Evolutionary conservation across 108 stramenopile species (phyloP).

Genomic region (Nitzschia inconspicua): DNA sequence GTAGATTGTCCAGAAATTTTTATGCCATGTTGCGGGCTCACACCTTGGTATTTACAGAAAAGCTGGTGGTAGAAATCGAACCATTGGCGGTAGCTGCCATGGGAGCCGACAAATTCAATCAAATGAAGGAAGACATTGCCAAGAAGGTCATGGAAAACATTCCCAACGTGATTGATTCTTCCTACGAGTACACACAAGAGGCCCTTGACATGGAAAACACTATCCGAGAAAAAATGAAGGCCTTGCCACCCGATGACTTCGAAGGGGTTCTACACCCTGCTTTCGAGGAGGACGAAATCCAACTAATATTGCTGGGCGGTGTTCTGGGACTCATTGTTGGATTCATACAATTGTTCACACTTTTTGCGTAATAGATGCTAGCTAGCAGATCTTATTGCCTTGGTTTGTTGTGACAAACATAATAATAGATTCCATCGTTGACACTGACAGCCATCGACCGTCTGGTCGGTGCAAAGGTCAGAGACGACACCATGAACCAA

Average conservation of each 20-base stretch:
- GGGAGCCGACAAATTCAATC: conserved; percentile 71
- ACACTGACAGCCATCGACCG: no score
- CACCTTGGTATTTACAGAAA: conserved; percentile 73
- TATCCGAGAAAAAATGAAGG: conserved; percentile 74
- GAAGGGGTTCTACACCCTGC: conserved; percentile 94
- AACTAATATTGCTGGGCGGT: conserved; percentile 89
- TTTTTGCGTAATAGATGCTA: conserved; percentile 21
- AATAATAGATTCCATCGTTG: no score
- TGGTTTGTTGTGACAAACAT: no score
- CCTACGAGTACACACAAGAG: conserved; percentile 85
- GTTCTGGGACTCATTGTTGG: conserved; percentile 89
- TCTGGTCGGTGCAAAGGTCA: no score
- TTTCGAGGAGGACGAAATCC: conserved; percentile 96
- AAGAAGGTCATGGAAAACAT: conserved; percentile 71
- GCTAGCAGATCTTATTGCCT: no score
- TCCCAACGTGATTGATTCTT: conserved; percentile 70
- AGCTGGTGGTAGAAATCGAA: conserved; percentile 75
- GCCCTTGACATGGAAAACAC: conserved; percentile 89
- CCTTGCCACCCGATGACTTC: conserved; percentile 78
- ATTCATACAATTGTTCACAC: conserved; percentile 64
- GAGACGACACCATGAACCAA: no score
- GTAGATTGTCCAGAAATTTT: conserved; percentile 74
- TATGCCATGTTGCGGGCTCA: conserved; percentile 82
- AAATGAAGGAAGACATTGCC: conserved; percentile 90
- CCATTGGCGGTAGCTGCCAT: conserved; percentile 80